A percentile compares a stretch with the other conserved stretches of the same genome.
phyloP scores from a whole-genome alignment of 2,329 filamentous ascomycete genomes.

The Claviceps maximensis region DNA sequence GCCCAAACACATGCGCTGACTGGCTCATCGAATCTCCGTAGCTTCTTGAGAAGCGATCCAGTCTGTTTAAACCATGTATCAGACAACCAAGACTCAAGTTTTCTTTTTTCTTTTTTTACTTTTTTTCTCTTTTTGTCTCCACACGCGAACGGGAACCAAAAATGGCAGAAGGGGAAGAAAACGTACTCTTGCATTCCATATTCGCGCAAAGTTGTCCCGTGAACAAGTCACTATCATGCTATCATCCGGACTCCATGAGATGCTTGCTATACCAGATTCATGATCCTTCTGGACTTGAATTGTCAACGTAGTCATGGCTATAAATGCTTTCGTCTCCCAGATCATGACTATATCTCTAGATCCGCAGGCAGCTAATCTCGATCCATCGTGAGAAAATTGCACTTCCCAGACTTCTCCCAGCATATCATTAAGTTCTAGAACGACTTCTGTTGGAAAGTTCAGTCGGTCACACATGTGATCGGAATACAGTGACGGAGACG shows the following conservation, averaged over 20 bases:
- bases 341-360: slow-evolving; percentile 63
- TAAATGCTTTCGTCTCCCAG: slow-evolving; percentile 64
- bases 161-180: too few species aligned
- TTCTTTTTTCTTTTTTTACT: neutral
- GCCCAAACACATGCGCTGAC: slow-evolving; percentile 88
- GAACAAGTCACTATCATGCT: slow-evolving; percentile 74
- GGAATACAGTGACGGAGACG: slow-evolving; percentile 72
- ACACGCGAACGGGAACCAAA: neutral
- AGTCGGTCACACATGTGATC: slow-evolving; percentile 74
- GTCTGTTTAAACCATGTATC: slow-evolving; percentile 29
- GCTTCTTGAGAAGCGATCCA: slow-evolving; percentile 47
- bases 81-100: neutral
- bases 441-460: slow-evolving; percentile 63
- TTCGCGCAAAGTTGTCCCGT: slow-evolving; percentile 55
- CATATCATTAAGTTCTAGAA: slow-evolving; percentile 59
- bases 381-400: slow-evolving; percentile 79
- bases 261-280: slow-evolving; percentile 57
- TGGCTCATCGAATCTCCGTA: slow-evolving; percentile 65
- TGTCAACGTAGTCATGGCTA: slow-evolving; percentile 45
- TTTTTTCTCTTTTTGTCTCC: too few species aligned
- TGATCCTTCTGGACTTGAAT: slow-evolving; percentile 35
- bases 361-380: slow-evolving; percentile 69
- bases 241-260: slow-evolving; percentile 89
- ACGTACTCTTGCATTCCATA: slow-evolving; percentile 62
- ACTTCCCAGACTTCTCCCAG: slow-evolving; percentile 83